Evolutionary conservation across 1,139 yeast species (phyloP), one percentile per base, ranked within the genome.

Genomic region (Arxiozyma bovina): DNA sequence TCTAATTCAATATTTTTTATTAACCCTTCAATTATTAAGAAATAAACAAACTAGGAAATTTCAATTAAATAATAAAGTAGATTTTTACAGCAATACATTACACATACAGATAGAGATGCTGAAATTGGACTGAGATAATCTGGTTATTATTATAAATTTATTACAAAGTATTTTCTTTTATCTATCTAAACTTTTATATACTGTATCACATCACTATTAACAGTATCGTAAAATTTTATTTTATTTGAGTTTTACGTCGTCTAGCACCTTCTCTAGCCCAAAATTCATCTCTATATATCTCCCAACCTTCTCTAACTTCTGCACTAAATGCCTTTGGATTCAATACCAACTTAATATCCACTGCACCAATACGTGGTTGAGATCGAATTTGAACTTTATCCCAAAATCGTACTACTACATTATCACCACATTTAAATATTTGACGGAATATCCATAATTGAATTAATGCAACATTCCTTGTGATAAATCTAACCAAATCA

Each of bases 291-390:
- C 99, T 74, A 65, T 91, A 93, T 50, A 89, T 71, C 64, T 93
- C 99, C 99, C 99, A 93, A 15, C 91, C 94, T 67, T 91, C 97
- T 60, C 96, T 77, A 4, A 87, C 81, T 55, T 87, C 94, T 0
- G 93, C 82, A 57, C 82, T 81, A 69, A 91, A 93, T 1, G 84
- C 84, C 53, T 96, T 75, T 1, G 97, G 87, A 57, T 86, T 85
- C 55, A 93, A 74, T 2, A 88, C 86, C 17, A 93, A 70, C 67
- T 90, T 90, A 18, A 73, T 77, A 61, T 77, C 77, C 4, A 76
- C 38, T 18, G 49, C 42, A 20, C 49, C 49, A 11, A 76, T 74
- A 50, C 76, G 64, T 9, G 74, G 76, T 57, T 69, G 76, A 2
- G 49, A 69, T 54, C 74, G 65, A 42, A 71, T 56, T 21, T 71